Evolutionary conservation across 495 filamentous ascomycete species (phyloP).

Genomic region (Podospora sp.): DNA sequence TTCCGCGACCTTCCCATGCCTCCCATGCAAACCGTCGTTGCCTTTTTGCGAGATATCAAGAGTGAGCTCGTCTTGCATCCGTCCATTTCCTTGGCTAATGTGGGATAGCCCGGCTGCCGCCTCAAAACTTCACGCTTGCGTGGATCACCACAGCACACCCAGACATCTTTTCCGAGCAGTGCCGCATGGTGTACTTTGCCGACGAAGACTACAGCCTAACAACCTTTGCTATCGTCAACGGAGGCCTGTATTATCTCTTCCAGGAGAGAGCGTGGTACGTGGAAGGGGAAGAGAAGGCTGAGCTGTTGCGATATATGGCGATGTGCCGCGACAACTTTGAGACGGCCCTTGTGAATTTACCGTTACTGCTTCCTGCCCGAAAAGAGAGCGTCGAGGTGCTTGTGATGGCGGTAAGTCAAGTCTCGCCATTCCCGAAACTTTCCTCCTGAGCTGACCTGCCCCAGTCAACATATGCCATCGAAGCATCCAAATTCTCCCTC

Average conservation of each 20-base stretch:
- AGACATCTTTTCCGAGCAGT: conserved; percentile 60
- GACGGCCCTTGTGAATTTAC: conserved; percentile 58
- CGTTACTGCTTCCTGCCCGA: conserved; percentile 59
- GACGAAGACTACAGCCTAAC: conserved; percentile 59
- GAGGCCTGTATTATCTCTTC: conserved; percentile 60
- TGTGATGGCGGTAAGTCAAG: conserved; percentile 52
- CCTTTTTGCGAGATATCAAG: conserved; percentile 52
- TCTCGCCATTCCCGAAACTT: not conserved
- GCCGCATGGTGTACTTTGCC: conserved; percentile 61
- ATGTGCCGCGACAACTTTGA: conserved; percentile 62
- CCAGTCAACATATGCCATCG: conserved; percentile 56
- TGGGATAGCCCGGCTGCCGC: conserved; percentile 36
- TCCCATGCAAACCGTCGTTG: conserved; percentile 53
- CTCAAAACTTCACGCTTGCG: conserved; percentile 43
- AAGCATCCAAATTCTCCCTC: conserved; percentile 64
- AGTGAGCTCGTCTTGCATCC: conserved; percentile 23
- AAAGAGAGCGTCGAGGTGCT: conserved; percentile 63
- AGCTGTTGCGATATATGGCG: conserved; percentile 42
- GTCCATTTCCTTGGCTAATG: not conserved
- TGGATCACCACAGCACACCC: conserved; percentile 47
- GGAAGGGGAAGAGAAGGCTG: conserved; percentile 32
- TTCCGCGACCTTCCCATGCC: conserved; percentile 59
- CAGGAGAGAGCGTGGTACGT: conserved; percentile 48
- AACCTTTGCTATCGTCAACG: conserved; percentile 59
- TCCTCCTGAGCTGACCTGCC: not conserved